phyloP scores from a whole-genome alignment of 352 stramenopile species.

The Stephanocyclus meneghinianus region DNA sequence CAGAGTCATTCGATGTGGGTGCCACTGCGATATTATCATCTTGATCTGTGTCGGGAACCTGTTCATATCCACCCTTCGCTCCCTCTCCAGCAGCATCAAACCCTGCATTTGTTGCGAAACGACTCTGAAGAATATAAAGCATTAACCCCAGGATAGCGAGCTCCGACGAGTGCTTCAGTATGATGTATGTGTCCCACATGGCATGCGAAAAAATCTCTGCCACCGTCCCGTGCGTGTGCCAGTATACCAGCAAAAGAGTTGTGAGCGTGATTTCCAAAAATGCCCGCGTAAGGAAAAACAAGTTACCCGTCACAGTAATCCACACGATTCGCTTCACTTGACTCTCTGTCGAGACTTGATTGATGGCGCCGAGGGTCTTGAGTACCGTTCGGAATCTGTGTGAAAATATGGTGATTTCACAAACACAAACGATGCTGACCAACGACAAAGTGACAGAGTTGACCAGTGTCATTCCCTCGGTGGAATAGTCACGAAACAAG shows the following conservation, averaged over 20 bases:
- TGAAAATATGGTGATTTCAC: slow-evolving; percentile 89
- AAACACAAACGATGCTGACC: slow-evolving; percentile 88
- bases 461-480: slow-evolving; percentile 93
- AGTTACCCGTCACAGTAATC: slow-evolving; percentile 92
- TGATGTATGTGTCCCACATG: slow-evolving; percentile 91
- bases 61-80: slow-evolving; percentile 41
- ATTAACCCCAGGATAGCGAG: slow-evolving; percentile 91
- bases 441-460: slow-evolving; percentile 89
- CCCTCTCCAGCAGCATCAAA: slow-evolving; percentile 14
- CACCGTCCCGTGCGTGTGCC: slow-evolving; percentile 86
- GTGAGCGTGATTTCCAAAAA: slow-evolving; percentile 85
- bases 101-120: slow-evolving; percentile 50
- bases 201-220: slow-evolving; percentile 78
- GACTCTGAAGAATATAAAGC: slow-evolving; percentile 89
- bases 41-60: slow-evolving; percentile 43
- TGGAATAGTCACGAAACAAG: slow-evolving; percentile 87
- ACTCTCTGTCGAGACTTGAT: slow-evolving; percentile 94
- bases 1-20: background rate
- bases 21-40: background rate
- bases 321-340: slow-evolving; percentile 93
- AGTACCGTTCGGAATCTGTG: slow-evolving; percentile 94
- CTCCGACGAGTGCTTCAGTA: slow-evolving; percentile 91
- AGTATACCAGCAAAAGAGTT: slow-evolving; percentile 87
- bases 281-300: slow-evolving; percentile 92
- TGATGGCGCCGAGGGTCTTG: slow-evolving; percentile 92